Percentiles rank a stretch among this genome's conserved stretches.
These are phyloP conservation scores for Emergomyces orientalis DNA, from an alignment of 2,329 filamentous ascomycete genomes.

Conservation along the genomic window DNA sequence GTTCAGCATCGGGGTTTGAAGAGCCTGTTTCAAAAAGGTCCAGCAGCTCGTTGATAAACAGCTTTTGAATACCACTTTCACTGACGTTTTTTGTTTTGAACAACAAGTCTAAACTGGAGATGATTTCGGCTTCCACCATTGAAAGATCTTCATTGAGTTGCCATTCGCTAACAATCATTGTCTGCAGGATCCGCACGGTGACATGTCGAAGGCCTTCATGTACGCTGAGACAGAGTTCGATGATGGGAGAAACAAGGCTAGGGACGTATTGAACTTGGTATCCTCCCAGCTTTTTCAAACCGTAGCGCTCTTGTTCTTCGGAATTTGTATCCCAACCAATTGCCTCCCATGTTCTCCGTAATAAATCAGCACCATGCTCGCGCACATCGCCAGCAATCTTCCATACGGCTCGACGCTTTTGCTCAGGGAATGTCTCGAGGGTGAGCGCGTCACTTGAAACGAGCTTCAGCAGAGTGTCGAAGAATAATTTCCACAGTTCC, in stretches of 20 bases:
- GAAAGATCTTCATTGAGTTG: slow-evolving; percentile 85
- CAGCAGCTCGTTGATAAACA: slow-evolving; percentile 79
- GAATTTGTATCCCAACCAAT: slow-evolving; percentile 88
- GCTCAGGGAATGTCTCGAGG: slow-evolving; percentile 90
- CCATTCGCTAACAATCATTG: slow-evolving; percentile 99
- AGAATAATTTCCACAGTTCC: slow-evolving; percentile 88
- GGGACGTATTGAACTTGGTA: slow-evolving; percentile 99
- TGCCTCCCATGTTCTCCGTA: slow-evolving; percentile 82
- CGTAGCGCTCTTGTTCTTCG: slow-evolving; percentile 70
- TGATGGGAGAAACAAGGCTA: slow-evolving; percentile 77
- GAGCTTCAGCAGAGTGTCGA: slow-evolving; percentile 76
- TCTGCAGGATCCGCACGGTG: slow-evolving; percentile 86
- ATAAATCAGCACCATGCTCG: slow-evolving; percentile 77
- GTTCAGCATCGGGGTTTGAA: slow-evolving; percentile 38
- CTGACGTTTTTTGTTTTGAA: slow-evolving; percentile 85
- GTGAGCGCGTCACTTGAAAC: slow-evolving; percentile 83
- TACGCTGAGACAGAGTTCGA: slow-evolving; percentile 88
- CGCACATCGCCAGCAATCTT: slow-evolving; percentile 96
- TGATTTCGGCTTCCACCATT: slow-evolving; percentile 90
- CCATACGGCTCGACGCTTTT: slow-evolving; percentile 93
- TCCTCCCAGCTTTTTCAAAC: slow-evolving; percentile 75
- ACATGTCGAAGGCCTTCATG: slow-evolving; percentile 84
- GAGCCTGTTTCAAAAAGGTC: slow-evolving; percentile 67
- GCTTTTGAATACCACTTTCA: slow-evolving; percentile 82
- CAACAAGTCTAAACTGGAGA: slow-evolving; percentile 79